Conservation (phyloP, 2,329 filamentous ascomycete species). For the Diaporthe ilicicola region DNA sequence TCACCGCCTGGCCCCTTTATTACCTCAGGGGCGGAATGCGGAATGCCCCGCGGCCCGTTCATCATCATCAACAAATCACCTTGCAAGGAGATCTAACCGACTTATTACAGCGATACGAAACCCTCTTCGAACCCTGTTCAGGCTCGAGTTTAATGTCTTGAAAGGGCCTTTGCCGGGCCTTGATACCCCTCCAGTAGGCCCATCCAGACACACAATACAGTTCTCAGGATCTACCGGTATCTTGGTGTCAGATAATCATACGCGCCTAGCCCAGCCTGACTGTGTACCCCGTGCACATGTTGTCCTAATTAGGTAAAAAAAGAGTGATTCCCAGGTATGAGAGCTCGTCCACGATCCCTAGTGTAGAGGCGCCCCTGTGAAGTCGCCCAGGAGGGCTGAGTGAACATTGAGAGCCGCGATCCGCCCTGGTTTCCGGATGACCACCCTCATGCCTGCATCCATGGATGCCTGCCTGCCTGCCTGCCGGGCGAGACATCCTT, state of each 20-base stretch:
- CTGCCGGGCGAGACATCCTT: slow-evolving; percentile 16
- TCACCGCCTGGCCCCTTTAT: background rate
- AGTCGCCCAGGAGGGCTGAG: background rate
- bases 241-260: background rate
- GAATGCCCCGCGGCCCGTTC: background rate
- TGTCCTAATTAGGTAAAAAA: no score
- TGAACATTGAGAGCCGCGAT: background rate
- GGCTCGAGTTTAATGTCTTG: background rate
- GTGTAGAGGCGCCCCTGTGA: background rate
- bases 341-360: background rate
- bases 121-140: background rate
- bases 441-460: background rate
- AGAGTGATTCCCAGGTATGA: background rate
- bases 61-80: background rate
- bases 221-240: no score
- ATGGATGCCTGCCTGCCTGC: background rate
- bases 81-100: background rate
- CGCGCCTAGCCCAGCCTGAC: background rate
- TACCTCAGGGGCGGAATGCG: no score
- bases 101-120: background rate
- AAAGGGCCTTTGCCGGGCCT: background rate
- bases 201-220: no score
- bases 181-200: background rate
- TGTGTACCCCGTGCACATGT: background rate
- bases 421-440: background rate